These are phyloP conservation scores for Aphanomyces invadans DNA, from an alignment of 352 stramenopile species.

Conservation along the genomic window DNA sequence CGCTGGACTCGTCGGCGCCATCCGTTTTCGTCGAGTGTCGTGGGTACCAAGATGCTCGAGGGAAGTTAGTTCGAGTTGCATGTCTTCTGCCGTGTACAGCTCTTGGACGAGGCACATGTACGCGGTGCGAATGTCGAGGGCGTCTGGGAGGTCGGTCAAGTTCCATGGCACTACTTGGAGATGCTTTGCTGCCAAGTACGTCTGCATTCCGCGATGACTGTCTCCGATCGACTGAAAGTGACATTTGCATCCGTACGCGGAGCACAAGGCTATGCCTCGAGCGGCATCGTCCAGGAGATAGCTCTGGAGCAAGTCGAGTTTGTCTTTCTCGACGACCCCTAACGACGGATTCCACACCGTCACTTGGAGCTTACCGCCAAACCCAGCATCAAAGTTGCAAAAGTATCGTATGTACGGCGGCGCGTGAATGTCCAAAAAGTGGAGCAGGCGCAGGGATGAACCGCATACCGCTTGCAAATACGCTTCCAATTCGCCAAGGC, in stretches of 20 bases:
- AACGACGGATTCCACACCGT: slow-evolving; percentile 25
- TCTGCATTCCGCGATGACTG: not conserved
- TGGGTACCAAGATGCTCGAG: not conserved
- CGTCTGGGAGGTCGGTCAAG: not conserved
- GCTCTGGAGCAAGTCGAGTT: slow-evolving; percentile 44
- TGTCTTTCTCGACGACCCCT: not conserved
- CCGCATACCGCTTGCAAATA: slow-evolving; percentile 44
- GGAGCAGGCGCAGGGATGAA: slow-evolving; percentile 46
- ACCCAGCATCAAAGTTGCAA: slow-evolving; percentile 71
- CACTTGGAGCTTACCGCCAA: slow-evolving; percentile 33
- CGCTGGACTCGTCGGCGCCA: not conserved
- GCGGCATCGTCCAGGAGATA: slow-evolving; percentile 64
- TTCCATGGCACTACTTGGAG: not conserved
- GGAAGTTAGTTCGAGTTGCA: slow-evolving; percentile 8
- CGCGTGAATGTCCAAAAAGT: slow-evolving; percentile 61
- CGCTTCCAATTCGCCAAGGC: slow-evolving; percentile 54
- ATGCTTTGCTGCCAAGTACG: not conserved
- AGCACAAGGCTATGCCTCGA: slow-evolving; percentile 61
- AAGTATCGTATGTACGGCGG: slow-evolving; percentile 71
- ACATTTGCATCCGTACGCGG: slow-evolving; percentile 58
- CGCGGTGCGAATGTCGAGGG: not conserved
- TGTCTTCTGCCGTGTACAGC: slow-evolving; percentile 7
- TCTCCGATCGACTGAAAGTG: slow-evolving; percentile 48
- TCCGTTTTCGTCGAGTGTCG: no score
- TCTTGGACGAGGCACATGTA: slow-evolving; percentile 19